Percentiles rank a stretch among this genome's conserved stretches.
Conservation (phyloP, 495 filamentous ascomycete genomes). For the Ramalina peruviana region DNA sequence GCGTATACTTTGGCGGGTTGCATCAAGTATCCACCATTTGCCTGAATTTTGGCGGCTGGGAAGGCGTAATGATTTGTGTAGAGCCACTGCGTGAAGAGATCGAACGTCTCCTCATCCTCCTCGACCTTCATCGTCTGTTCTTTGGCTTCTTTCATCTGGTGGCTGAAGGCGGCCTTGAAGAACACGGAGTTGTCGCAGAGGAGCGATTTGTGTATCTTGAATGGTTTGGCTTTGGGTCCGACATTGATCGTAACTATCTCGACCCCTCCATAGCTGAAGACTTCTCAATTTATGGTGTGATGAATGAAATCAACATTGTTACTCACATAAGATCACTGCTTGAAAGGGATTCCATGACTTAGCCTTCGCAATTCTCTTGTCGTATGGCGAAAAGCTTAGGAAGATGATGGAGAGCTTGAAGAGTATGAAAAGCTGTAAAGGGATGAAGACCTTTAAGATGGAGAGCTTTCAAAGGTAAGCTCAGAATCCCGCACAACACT, state of each 20-base stretch:
- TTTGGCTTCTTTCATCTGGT: slow-evolving; percentile 3
- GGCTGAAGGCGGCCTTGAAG: slow-evolving; percentile 3
- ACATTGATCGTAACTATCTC: background rate
- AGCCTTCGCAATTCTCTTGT: background rate
- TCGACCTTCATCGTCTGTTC: background rate
- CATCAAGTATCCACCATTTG: background rate
- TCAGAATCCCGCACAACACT: too few relatives aligned
- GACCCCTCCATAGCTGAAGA: background rate
- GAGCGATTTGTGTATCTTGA: background rate
- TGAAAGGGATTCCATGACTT: background rate
- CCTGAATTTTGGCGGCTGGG: background rate
- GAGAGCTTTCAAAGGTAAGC: too few relatives aligned
- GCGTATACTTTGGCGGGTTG: background rate
- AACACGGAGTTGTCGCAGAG: background rate
- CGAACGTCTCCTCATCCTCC: slow-evolving; percentile 5
- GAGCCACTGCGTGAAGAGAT: slow-evolving; percentile 6
- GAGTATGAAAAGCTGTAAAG: too few relatives aligned
- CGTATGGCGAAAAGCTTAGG: background rate
- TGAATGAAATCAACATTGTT: background rate
- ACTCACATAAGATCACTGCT: background rate
- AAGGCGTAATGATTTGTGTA: background rate
- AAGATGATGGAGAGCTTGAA: too few relatives aligned
- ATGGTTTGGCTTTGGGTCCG: background rate
- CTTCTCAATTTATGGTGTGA: background rate
- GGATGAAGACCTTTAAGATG: too few relatives aligned